phyloP scores from a whole-genome alignment of 352 stramenopile species.

The Phytophthora fragariaefolia region DNA sequence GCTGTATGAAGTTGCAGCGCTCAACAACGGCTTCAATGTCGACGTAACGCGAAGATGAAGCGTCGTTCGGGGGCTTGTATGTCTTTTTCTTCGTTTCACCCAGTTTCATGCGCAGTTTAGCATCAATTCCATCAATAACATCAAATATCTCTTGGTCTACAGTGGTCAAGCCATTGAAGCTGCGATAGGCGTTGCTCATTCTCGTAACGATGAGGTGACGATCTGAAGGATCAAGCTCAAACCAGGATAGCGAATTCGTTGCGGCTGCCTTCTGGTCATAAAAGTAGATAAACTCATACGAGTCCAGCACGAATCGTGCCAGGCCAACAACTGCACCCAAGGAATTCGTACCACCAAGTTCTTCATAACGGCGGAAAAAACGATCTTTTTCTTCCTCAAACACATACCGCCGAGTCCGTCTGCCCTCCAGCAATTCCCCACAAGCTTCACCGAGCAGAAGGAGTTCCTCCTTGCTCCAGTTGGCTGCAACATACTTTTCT shows the following conservation, averaged over 20 bases:
- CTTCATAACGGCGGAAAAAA: conserved; percentile 44
- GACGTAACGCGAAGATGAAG: conserved; percentile 42
- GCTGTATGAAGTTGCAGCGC: conserved; percentile 31
- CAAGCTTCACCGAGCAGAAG: conserved; percentile 44
- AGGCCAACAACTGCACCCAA: conserved; percentile 31
- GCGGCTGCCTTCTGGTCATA: conserved; percentile 42
- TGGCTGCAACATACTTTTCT: conserved; percentile 34
- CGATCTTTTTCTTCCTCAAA: conserved; percentile 51
- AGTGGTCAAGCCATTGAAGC: conserved; percentile 42
- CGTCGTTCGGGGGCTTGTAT: conserved; percentile 41
- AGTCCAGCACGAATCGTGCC: conserved; percentile 46
- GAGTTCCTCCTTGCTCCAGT: conserved; percentile 46
- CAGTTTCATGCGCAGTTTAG: conserved; percentile 31
- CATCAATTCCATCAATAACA: conserved; percentile 46
- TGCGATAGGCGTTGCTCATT: conserved; percentile 46
- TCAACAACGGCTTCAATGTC: conserved; percentile 46
- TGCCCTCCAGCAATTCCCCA: conserved; percentile 41
- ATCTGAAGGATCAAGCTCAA: conserved; percentile 37
- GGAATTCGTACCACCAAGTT: conserved; percentile 40
- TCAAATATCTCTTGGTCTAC: conserved; percentile 44
- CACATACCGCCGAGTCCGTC: conserved; percentile 44
- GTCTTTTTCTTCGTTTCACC: conserved; percentile 47
- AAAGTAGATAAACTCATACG: conserved; percentile 55
- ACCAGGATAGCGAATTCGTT: conserved; percentile 38
- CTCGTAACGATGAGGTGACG: conserved; percentile 26